Evolutionary conservation across 768 basidiomycete genomes (phyloP).

Genomic region (Antrodiella citrinella): DNA sequence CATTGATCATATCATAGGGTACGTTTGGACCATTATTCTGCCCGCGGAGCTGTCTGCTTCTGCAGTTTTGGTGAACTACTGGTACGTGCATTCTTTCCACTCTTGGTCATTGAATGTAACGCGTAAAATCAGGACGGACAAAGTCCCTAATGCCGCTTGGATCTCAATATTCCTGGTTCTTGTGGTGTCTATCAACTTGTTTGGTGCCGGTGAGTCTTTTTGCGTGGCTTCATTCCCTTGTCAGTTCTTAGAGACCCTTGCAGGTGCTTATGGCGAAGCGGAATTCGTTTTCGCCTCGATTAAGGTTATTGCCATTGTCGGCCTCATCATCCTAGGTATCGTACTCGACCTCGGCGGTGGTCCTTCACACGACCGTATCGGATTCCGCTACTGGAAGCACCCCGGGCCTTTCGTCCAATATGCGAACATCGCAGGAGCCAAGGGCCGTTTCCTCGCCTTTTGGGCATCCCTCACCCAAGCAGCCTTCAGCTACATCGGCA

Average conservation of each 20-base stretch:
- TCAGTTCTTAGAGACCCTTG: too few relatives aligned
- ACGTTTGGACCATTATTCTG: conserved; percentile 56
- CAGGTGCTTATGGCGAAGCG: conserved; percentile 71
- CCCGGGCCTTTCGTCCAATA: conserved; percentile 86
- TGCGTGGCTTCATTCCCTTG: neutral
- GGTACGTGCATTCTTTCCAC: conserved; percentile 20
- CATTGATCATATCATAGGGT: conserved; percentile 21
- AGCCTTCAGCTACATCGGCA: conserved; percentile 89
- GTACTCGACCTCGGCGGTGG: conserved; percentile 87
- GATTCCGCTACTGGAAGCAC: conserved; percentile 77
- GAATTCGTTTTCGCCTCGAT: conserved; percentile 89
- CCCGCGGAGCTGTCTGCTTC: conserved; percentile 72
- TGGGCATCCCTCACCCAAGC: conserved; percentile 76
- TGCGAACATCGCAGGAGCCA: conserved; percentile 49
- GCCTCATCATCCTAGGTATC: conserved; percentile 46
- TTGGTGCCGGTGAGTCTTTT: conserved; percentile 46
- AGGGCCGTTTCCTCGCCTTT: conserved; percentile 71
- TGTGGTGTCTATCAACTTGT: conserved; percentile 66
- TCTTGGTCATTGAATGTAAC: conserved; percentile 17
- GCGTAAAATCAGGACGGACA: conserved; percentile 22
- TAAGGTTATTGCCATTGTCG: conserved; percentile 81
- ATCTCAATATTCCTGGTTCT: conserved; percentile 71
- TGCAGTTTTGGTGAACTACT: conserved; percentile 69
- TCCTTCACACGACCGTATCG: conserved; percentile 63
- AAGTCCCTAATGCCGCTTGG: conserved; percentile 67